These are phyloP conservation scores for Nannochloropsis oceanica DNA, from an alignment of 108 stramenopile species.

Conservation along the genomic window DNA sequence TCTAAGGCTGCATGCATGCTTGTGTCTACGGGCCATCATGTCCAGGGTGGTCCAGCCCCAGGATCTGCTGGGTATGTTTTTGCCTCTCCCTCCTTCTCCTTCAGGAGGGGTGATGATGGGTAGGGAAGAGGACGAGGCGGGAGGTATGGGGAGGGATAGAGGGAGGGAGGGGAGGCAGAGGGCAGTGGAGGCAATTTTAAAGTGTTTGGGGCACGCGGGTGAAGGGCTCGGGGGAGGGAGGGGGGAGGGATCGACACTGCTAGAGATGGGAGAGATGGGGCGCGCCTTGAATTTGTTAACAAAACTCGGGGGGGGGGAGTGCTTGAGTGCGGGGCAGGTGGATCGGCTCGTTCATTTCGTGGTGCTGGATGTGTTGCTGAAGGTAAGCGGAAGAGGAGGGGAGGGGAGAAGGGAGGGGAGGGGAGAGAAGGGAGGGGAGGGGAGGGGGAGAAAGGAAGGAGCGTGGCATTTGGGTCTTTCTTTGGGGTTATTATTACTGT, in stretches of 20 bases:
- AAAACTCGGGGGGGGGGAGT: neutral
- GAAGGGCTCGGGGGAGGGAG: neutral
- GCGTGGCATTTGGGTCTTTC: no score
- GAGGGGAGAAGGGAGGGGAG: no score
- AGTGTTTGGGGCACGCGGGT: neutral
- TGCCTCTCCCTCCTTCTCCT: neutral
- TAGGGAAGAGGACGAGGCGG: neutral
- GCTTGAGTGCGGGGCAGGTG: neutral
- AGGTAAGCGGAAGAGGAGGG: neutral
- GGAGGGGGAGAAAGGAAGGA: no score
- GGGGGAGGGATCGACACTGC: neutral
- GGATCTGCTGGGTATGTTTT: neutral
- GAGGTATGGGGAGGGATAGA: no score
- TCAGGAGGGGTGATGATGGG: neutral
- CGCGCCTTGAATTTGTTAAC: neutral
- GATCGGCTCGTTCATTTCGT: neutral
- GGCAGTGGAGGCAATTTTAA: neutral
- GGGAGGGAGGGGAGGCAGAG: neutral
- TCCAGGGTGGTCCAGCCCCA: neutral
- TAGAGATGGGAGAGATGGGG: neutral
- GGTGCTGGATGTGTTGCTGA: neutral
- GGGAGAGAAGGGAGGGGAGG: no score
- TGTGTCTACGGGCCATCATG: neutral
- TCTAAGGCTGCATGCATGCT: neutral
- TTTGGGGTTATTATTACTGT: neutral